Evolutionary conservation across 768 basidiomycete genomes (phyloP), one percentile per base, ranked within the genome.

Genomic region (Hypholoma fasciculare): DNA sequence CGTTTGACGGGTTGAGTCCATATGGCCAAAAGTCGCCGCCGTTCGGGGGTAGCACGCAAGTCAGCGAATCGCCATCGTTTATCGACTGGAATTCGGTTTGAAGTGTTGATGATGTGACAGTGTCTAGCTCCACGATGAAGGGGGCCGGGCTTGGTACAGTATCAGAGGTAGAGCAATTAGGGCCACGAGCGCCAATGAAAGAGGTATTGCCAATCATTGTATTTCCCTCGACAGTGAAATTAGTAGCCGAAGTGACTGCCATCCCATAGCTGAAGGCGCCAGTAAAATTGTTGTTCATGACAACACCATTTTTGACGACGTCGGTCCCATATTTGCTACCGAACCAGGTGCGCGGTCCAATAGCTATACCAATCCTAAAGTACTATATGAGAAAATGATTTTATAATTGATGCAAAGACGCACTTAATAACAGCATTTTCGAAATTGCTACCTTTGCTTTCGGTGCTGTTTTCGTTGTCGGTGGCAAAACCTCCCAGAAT

Each of bases 301-400:
- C 84, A 5, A 75, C 73, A 6, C 81, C 89, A 38, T 68, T 74
- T 67, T 76, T 81, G 64, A 82, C 77, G 58, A 86, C 85, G 55
- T 80, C 82, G 57, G 65, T 64, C 20, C 78, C 77, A 61, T 77
- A 88, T 52, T 70, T 65, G 61, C 80, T 72, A 2, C 85, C 87
- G 58, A 90, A 91, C 90, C 90, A 92, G 14, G 83, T 85, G 11
- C 82, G 82, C 8, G 91, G 88, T 8, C 91, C 90, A 14, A 92
- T 80, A 27, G 89, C 90, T 49, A 92, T 86, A n/a, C 87, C 90
- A 65, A 92, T 85, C 69, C 90, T 91, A 61, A 48, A 8, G 16
- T 13, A 60, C 19, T 16, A 40, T 20, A 54, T 53, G 48, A 30
- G 50, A 37, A 27, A 48, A 46, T 38, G 17, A 60, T 30, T 9